These are phyloP conservation scores for Claviceps sp. DNA, from an alignment of 2,329 filamentous ascomycete genomes.

Conservation along the genomic window DNA sequence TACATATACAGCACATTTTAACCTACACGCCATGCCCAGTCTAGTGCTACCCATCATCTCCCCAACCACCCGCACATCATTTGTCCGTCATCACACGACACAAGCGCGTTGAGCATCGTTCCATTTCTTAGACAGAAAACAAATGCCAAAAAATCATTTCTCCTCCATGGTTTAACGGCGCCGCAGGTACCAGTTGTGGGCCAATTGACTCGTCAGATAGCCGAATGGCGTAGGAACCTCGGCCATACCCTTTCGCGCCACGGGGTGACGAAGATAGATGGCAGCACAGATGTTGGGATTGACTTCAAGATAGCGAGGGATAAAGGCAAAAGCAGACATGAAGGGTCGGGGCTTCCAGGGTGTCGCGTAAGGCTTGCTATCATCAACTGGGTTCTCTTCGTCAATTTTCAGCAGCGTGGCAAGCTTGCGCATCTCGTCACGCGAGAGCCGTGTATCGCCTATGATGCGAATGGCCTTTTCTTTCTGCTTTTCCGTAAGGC, in stretches of 20 bases:
- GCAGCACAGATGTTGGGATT: constrained; percentile 95
- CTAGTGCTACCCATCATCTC: too few species aligned
- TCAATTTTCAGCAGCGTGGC: constrained; percentile 46
- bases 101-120: too few species aligned
- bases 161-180: constrained; percentile 42
- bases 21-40: too few species aligned
- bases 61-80: too few species aligned
- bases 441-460: constrained; percentile 21
- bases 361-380: constrained; percentile 70
- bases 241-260: constrained; percentile 65
- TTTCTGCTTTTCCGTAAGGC: constrained; percentile 18
- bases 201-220: constrained; percentile 58
- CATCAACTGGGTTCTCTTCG: constrained; percentile 64
- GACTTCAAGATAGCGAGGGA: constrained; percentile 90
- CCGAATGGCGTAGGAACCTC: constrained; percentile 79
- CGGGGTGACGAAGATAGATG: constrained; percentile 87
- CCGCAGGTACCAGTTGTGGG: constrained; percentile 89
- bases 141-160: too few species aligned
- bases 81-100: too few species aligned
- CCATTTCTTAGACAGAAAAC: too few species aligned
- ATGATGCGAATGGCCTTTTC: constrained; percentile 22
- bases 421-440: constrained; percentile 40
- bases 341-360: constrained; percentile 80
- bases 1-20: too few species aligned
- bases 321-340: constrained; percentile 88